phyloP scores from a whole-genome alignment of 2,329 filamentous ascomycete species.

The Septoria linicola region DNA sequence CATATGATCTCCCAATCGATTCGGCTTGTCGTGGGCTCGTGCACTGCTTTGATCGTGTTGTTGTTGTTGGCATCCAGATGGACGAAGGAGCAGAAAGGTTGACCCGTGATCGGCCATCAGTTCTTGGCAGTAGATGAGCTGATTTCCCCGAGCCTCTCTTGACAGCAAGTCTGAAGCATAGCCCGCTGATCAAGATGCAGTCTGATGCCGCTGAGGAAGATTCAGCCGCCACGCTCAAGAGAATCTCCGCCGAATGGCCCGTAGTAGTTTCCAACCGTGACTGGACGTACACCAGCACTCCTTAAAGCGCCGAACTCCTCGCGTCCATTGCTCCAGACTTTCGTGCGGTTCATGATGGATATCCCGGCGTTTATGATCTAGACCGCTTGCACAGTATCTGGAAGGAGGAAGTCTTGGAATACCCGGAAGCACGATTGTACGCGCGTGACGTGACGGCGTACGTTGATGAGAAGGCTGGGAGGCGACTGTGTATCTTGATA shows the following conservation, averaged over 20 bases:
- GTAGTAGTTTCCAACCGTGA: not conserved
- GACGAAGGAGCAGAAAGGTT: too few species aligned
- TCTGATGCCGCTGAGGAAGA: too few species aligned
- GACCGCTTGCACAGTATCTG: not conserved
- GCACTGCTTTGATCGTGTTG: too few species aligned
- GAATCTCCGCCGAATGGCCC: not conserved
- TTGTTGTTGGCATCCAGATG: too few species aligned
- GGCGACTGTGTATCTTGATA: not conserved
- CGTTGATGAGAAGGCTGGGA: not conserved
- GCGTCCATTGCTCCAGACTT: not conserved
- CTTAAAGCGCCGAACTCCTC: not conserved
- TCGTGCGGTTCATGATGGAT: not conserved
- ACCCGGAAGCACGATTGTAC: not conserved
- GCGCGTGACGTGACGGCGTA: not conserved
- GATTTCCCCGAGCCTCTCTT: too few species aligned
- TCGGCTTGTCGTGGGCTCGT: too few species aligned
- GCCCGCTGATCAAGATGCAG: too few species aligned
- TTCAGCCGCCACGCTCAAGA: not conserved
- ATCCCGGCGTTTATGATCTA: not conserved
- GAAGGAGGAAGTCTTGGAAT: not conserved
- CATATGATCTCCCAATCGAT: too few species aligned
- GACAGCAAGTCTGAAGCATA: too few species aligned
- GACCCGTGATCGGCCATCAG: too few species aligned
- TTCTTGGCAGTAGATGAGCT: too few species aligned
- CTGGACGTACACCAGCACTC: not conserved